Conservation (phyloP, 805 yeast species). For the Monosporozyma yasuniensis region DNA sequence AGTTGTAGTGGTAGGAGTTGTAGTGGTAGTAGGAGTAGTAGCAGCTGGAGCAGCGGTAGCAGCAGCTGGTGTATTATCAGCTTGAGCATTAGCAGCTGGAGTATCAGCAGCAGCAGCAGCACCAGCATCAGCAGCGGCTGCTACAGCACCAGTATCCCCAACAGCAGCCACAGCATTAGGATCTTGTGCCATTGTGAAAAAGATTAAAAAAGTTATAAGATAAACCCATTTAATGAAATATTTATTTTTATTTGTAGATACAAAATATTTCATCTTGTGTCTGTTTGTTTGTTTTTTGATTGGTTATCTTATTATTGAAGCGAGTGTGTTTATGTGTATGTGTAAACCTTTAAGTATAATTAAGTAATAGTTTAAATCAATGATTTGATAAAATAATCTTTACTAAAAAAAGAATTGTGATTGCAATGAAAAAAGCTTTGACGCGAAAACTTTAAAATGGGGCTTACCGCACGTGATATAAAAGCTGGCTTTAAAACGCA, state of each 20-base stretch:
- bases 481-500: too few species aligned
- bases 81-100: not conserved
- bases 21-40: not conserved
- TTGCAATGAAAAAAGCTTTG: too few species aligned
- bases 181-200: not conserved
- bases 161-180: not conserved
- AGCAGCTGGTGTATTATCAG: not conserved
- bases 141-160: not conserved
- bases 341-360: too few species aligned
- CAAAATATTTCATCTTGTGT: not conserved
- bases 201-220: not conserved
- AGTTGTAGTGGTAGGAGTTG: not conserved
- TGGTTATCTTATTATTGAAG: too few species aligned
- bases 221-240: not conserved
- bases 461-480: too few species aligned
- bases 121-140: not conserved
- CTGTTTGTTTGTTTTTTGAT: too few species aligned
- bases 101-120: not conserved
- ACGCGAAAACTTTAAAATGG: too few species aligned
- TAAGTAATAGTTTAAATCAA: too few species aligned
- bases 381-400: too few species aligned
- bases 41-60: not conserved
- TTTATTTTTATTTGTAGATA: not conserved
- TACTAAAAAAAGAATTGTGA: too few species aligned
- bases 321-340: too few species aligned